Evolutionary conservation across 2,329 filamentous ascomycete genomes (phyloP).

Genomic region (Beauveria pseudobassiana): DNA sequence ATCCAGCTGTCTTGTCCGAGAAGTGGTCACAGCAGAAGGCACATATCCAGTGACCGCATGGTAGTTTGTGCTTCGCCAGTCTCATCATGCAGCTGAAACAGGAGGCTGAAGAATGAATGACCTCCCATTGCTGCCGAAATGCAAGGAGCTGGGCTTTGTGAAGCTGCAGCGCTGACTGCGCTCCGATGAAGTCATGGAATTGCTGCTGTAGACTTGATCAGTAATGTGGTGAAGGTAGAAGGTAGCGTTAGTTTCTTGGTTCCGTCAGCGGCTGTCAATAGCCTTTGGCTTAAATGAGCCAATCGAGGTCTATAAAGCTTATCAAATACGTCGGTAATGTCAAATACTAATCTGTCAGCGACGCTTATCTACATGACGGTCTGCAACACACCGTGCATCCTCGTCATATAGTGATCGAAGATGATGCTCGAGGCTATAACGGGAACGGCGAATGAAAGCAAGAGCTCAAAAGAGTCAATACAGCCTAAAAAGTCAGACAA

Average conservation of each 20-base stretch:
- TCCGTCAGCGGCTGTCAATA: not conserved
- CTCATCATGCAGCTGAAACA: not conserved
- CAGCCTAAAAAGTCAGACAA: not conserved
- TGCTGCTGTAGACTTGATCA: not conserved
- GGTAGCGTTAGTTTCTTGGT: not conserved
- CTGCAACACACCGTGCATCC: not conserved
- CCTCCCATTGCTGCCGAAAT: not conserved
- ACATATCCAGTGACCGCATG: not conserved
- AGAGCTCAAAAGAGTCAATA: not conserved
- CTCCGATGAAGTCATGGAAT: not conserved
- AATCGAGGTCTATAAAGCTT: not conserved
- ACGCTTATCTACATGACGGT: not conserved
- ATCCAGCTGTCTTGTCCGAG: not conserved
- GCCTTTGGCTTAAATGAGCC: not conserved
- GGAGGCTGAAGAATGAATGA: not conserved
- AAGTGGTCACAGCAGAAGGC: not conserved
- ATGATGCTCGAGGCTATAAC: not conserved
- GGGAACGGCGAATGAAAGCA: not conserved
- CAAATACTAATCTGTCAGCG: not conserved
- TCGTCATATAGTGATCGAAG: not conserved
- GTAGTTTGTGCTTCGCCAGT: not conserved
- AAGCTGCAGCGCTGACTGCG: not conserved
- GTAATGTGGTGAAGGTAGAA: not conserved
- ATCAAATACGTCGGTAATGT: not conserved
- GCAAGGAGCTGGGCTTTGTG: not conserved